Percentiles rank a stretch among this genome's conserved stretches.
Conservation (phyloP, 306 rosid species). For the Arachis stenosperma region DNA sequence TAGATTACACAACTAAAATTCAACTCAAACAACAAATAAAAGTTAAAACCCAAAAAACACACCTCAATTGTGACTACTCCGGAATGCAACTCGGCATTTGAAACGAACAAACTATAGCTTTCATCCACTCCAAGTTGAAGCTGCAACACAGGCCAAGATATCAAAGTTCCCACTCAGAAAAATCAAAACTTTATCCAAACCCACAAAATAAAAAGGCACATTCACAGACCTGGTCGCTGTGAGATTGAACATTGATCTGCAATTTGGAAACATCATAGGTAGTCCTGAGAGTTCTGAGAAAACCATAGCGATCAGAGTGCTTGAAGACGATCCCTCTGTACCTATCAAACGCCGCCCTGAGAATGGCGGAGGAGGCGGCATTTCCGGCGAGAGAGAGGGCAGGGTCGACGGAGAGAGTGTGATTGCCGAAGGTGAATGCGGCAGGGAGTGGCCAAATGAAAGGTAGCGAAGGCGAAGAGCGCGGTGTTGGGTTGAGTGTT, state of each 20-base stretch:
- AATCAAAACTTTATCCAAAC: constrained; percentile 32
- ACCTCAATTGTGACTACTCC: constrained; percentile 79
- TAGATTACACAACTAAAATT: neutral
- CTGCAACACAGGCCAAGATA: constrained; percentile 43
- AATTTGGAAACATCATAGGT: constrained; percentile 59
- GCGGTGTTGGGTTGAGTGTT: constrained; percentile 23
- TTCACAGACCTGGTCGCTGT: constrained; percentile 60
- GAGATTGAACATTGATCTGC: constrained; percentile 55
- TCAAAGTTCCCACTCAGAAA: constrained; percentile 27
- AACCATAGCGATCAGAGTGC: constrained; percentile 42
- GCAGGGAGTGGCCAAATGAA: constrained; percentile 92
- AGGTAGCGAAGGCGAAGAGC: constrained; percentile 40
- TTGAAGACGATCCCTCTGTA: constrained; percentile 65
- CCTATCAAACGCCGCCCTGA: constrained; percentile 72
- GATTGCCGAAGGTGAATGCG: constrained; percentile 64
- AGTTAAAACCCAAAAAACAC: neutral
- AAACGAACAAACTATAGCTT: constrained; percentile 76
- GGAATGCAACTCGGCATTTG: constrained; percentile 50
- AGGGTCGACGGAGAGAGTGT: constrained; percentile 73
- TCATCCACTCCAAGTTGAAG: constrained; percentile 98
- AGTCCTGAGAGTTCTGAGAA: constrained; percentile 41
- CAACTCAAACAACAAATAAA: constrained; percentile 4
- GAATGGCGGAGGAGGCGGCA: constrained; percentile 54
- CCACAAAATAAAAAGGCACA: constrained; percentile 3
- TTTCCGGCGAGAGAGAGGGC: constrained; percentile 60